Evolutionary conservation across 257 asterid genomes (phyloP).

Genomic region (Phtheirospermum japonicum): DNA sequence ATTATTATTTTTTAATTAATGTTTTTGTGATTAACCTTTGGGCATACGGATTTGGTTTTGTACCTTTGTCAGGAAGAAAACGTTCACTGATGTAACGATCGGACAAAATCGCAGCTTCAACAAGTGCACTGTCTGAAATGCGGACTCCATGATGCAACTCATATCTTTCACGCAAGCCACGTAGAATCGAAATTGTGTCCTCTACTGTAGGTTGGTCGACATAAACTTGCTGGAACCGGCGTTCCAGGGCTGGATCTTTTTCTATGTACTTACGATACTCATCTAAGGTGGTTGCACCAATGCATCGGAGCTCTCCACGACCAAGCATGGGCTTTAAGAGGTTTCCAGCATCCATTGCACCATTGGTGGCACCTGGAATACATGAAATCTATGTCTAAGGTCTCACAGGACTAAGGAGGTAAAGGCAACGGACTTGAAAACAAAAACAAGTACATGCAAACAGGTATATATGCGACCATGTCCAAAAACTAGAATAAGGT

Average conservation of each 20-base stretch:
- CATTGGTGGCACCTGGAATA: constrained; percentile 81
- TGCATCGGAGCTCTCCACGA: constrained; percentile 94
- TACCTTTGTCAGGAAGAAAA: constrained; percentile 95
- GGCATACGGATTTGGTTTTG: constrained; percentile 9
- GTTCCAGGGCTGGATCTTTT: constrained; percentile 90
- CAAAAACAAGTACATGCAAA: not conserved
- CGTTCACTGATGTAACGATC: constrained; percentile 93
- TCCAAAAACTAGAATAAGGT: not conserved
- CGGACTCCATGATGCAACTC: constrained; percentile 98
- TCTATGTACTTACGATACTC: constrained; percentile 93
- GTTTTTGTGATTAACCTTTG: not conserved
- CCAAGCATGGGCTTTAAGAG: constrained; percentile 98
- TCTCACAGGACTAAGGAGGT: not conserved
- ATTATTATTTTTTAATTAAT: too few relatives aligned
- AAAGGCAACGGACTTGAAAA: not conserved
- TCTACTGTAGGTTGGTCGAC: constrained; percentile 92
- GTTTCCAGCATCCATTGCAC: constrained; percentile 99
- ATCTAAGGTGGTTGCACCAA: constrained; percentile 94
- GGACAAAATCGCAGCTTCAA: constrained; percentile 86
- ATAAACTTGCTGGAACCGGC: constrained; percentile 96
- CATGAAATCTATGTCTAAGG: constrained; percentile 4
- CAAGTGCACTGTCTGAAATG: constrained; percentile 88
- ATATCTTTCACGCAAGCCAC: constrained; percentile 92
- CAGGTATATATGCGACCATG: not conserved
- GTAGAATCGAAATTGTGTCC: constrained; percentile 86